Percentiles rank a stretch among this genome's conserved stretches.
These are phyloP conservation scores for Cordyceps sp. DNA, from an alignment of 2,329 filamentous ascomycete genomes.

Conservation along the genomic window DNA sequence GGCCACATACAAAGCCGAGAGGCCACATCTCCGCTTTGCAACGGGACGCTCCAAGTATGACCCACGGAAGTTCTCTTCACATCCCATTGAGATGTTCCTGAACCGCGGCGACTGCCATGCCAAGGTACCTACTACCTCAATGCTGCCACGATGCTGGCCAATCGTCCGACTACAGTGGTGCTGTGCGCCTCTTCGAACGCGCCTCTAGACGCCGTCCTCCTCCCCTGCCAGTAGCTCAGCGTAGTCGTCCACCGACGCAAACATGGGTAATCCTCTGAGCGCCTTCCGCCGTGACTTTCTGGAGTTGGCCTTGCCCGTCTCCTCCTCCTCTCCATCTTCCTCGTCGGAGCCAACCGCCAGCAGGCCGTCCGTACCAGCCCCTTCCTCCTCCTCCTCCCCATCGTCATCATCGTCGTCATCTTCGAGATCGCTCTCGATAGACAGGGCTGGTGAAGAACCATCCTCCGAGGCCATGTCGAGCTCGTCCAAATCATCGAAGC, in stretches of 20 bases:
- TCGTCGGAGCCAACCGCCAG: constrained; percentile 14
- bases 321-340: constrained; percentile 16
- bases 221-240: constrained; percentile 67
- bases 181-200: no score
- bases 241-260: constrained; percentile 89
- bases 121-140: no score
- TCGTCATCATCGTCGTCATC: constrained; percentile 18
- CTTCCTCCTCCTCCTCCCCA: constrained; percentile 23
- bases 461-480: constrained; percentile 31
- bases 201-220: constrained; percentile 29
- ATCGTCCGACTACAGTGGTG: no score
- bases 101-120: no score
- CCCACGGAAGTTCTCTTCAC: no score
- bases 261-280: constrained; percentile 77
- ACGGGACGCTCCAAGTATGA: no score
- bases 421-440: constrained; percentile 26
- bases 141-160: no score
- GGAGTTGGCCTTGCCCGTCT: neutral
- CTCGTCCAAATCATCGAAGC: constrained; percentile 30
- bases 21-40: no score
- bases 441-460: constrained; percentile 18
- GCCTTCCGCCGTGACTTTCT: constrained; percentile 54
- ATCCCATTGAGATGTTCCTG: no score
- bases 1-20: no score
- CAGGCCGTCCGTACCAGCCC: constrained; percentile 24